Percentiles rank a stretch among this genome's conserved stretches.
Evolutionary conservation across 371 early-diverging fungal genomes (phyloP).

Genomic region (Mucor circinelloides): DNA sequence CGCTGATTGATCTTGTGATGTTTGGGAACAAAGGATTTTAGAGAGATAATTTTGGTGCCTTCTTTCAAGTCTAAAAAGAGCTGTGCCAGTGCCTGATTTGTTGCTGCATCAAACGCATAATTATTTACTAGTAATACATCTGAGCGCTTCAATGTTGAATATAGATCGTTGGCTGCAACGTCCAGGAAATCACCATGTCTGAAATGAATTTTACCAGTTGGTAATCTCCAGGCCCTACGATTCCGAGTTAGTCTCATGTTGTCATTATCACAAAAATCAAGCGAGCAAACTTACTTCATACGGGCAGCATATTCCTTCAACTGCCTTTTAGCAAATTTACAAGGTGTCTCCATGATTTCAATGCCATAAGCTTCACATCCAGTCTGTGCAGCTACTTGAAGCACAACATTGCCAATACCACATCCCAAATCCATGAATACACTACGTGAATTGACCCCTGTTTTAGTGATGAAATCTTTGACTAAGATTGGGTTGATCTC

Average conservation of each 20-base stretch:
- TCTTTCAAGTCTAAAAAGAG: constrained; percentile 91
- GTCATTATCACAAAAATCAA: background rate
- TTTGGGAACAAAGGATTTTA: constrained; percentile 81
- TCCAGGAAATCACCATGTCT: constrained; percentile 80
- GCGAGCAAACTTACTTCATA: constrained; percentile 60
- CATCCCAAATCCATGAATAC: constrained; percentile 94
- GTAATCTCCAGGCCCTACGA: constrained; percentile 63
- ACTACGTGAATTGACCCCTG: constrained; percentile 65
- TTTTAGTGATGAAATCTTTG: constrained; percentile 77
- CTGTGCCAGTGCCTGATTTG: constrained; percentile 83
- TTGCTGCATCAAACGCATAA: constrained; percentile 84
- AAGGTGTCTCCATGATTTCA: constrained; percentile 91
- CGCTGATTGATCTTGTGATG: constrained; percentile 80
- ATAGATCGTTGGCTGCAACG: constrained; percentile 53
- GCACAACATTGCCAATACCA: constrained; percentile 95
- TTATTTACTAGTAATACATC: constrained; percentile 95
- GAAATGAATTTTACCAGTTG: constrained; percentile 66
- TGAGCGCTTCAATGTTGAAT: constrained; percentile 72
- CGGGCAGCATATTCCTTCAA: constrained; percentile 83
- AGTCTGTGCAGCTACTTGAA: constrained; percentile 91
- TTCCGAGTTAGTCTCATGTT: background rate
- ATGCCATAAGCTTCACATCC: constrained; percentile 88
- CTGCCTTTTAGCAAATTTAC: constrained; percentile 78
- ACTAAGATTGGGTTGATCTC: constrained; percentile 89
- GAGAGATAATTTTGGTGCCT: constrained; percentile 81